Conservation (phyloP, 495 filamentous ascomycete genomes). For the Penicillium nucicola region DNA sequence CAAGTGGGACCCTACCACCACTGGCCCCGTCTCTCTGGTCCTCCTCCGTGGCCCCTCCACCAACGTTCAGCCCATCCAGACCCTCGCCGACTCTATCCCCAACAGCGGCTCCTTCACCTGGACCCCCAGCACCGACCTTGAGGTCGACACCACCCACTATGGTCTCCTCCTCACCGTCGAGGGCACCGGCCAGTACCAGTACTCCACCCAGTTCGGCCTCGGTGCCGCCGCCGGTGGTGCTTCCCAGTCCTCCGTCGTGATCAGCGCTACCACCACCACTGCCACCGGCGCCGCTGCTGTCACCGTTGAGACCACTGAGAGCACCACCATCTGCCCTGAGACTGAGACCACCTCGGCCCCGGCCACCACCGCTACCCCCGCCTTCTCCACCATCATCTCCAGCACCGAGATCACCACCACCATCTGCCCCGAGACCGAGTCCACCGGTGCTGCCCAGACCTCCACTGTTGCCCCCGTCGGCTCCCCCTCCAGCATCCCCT, state of each 20-base stretch:
- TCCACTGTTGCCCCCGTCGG: slow-evolving; percentile 23
- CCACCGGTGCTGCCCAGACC: slow-evolving; percentile 9
- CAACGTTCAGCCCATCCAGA: slow-evolving; percentile 52
- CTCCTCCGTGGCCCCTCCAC: slow-evolving; percentile 59
- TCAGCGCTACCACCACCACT: not conserved
- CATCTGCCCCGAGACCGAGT: slow-evolving; percentile 18
- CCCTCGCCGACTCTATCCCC: slow-evolving; percentile 52
- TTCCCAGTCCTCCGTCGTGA: slow-evolving; percentile 4
- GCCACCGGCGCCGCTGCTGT: slow-evolving; percentile 13
- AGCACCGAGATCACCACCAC: slow-evolving; percentile 18
- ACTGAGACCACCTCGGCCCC: slow-evolving; percentile 15
- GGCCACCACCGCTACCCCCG: slow-evolving; percentile 9
- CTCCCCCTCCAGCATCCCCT: slow-evolving; percentile 11
- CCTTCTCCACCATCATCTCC: not conserved
- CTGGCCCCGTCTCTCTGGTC: slow-evolving; percentile 54
- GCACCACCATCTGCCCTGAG: slow-evolving; percentile 22
- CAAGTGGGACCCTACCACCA: slow-evolving; percentile 53
- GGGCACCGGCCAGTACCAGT: slow-evolving; percentile 62
- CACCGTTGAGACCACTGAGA: slow-evolving; percentile 18
- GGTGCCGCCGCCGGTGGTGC: slow-evolving; percentile 39
- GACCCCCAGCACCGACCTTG: slow-evolving; percentile 50
- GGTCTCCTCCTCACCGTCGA: slow-evolving; percentile 65
- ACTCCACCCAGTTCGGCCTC: slow-evolving; percentile 68
- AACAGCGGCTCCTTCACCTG: slow-evolving; percentile 60
- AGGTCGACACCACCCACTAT: slow-evolving; percentile 53